Conservation (phyloP, 2,329 filamentous ascomycete species). For the Coccinonectria pachysandricola region DNA sequence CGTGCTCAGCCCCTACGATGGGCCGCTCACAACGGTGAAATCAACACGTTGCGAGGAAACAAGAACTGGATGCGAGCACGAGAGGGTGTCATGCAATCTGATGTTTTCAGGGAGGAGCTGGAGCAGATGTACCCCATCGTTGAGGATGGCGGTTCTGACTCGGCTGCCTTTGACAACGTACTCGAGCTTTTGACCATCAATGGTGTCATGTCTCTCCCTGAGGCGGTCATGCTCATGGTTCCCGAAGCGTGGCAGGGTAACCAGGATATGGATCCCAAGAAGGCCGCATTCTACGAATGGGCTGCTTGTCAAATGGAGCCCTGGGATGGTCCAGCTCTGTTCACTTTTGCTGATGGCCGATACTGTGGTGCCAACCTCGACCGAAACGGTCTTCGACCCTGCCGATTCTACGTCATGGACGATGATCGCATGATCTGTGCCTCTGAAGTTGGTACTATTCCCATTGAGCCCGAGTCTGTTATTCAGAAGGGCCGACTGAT, state of each 20-base stretch:
- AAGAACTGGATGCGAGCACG: constrained; percentile 99
- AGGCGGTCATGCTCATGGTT: constrained; percentile 98
- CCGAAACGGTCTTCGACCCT: constrained; percentile 88
- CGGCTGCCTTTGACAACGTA: constrained; percentile 94
- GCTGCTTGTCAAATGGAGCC: constrained; percentile 98
- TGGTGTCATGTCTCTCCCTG: constrained; percentile 85
- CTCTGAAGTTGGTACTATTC: constrained; percentile 90
- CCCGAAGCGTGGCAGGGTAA: constrained; percentile 98
- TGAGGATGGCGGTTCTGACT: constrained; percentile 93
- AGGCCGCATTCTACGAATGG: constrained; percentile 98
- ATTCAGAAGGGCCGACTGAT: constrained; percentile 90
- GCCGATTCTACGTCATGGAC: constrained; percentile 93
- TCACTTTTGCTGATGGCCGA: constrained; percentile 92
- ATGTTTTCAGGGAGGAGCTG: constrained; percentile 85
- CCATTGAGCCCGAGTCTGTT: constrained; percentile 79
- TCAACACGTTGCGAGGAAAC: constrained; percentile 93
- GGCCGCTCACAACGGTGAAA: constrained; percentile 98
- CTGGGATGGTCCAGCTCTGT: constrained; percentile 93
- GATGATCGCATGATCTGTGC: constrained; percentile 96
- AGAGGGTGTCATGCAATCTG: constrained; percentile 88
- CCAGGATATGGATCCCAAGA: constrained; percentile 80
- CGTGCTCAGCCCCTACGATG: constrained; percentile 91
- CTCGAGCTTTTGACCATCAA: constrained; percentile 91
- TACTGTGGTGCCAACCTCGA: constrained; percentile 97
- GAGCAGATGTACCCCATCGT: constrained; percentile 88